Percentiles rank a stretch among this genome's conserved stretches.
phyloP scores from a whole-genome alignment of 1,139 yeast species.

The Geotrichum aggregatum region DNA sequence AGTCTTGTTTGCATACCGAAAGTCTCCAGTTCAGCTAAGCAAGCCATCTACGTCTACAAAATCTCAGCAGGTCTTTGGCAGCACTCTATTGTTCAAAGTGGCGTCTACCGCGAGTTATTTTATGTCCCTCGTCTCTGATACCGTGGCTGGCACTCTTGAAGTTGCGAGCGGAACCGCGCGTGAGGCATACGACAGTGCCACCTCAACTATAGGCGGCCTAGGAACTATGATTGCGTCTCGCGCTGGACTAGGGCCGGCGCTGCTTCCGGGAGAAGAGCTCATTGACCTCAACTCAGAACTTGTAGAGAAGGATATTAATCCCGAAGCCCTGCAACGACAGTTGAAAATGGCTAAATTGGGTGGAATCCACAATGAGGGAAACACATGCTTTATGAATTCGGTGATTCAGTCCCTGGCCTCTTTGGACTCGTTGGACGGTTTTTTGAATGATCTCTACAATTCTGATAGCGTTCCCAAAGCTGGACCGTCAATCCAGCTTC shows the following conservation, averaged over 20 bases:
- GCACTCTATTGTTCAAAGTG: slow-evolving; percentile 10
- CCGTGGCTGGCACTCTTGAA: slow-evolving; percentile 38
- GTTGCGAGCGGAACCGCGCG: slow-evolving; percentile 36
- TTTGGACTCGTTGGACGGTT: slow-evolving; percentile 55
- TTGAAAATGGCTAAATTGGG: slow-evolving; percentile 47
- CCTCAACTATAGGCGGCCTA: slow-evolving; percentile 20
- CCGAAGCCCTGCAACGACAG: slow-evolving; percentile 18
- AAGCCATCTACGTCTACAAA: background rate
- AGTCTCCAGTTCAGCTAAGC: too few species aligned
- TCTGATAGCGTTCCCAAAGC: background rate
- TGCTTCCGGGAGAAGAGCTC: slow-evolving; percentile 20
- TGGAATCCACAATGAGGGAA: slow-evolving; percentile 84
- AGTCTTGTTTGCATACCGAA: background rate
- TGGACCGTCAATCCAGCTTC: slow-evolving; percentile 23
- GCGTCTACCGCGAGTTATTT: slow-evolving; percentile 15
- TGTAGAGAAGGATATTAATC: too few species aligned
- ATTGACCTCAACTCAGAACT: slow-evolving; percentile 17
- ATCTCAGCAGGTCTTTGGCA: too few species aligned
- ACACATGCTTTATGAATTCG: slow-evolving; percentile 90
- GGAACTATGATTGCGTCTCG: slow-evolving; percentile 23
- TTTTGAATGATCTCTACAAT: slow-evolving; percentile 45
- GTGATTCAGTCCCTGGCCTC: slow-evolving; percentile 82
- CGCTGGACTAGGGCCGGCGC: slow-evolving; percentile 1
- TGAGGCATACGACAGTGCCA: slow-evolving; percentile 33
- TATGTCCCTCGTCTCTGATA: slow-evolving; percentile 29